phyloP scores from a whole-genome alignment of 495 filamentous ascomycete genomes.

The Astrothelium macrocarpum region DNA sequence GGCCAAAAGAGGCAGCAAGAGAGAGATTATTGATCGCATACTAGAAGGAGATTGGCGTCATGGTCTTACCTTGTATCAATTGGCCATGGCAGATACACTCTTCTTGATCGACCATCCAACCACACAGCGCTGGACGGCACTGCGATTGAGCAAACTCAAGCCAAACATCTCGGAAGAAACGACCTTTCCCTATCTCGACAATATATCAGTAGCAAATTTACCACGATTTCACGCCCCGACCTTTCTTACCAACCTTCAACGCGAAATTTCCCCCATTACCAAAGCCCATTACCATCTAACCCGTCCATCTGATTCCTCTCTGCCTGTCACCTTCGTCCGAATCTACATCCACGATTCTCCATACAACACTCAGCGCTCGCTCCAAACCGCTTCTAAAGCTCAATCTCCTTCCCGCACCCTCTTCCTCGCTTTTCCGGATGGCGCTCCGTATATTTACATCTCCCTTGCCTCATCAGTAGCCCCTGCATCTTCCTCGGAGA shows the following conservation, averaged over 20 bases:
- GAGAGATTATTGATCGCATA: constrained; percentile 68
- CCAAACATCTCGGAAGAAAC: constrained; percentile 18
- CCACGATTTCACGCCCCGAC: constrained; percentile 68
- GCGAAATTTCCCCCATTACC: constrained; percentile 59
- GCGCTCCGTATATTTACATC: constrained; percentile 63
- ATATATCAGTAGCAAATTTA: constrained; percentile 23
- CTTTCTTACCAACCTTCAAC: constrained; percentile 64
- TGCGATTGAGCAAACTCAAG: constrained; percentile 42
- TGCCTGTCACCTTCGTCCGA: constrained; percentile 61
- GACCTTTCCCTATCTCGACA: constrained; percentile 30
- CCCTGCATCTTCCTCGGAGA: constrained; percentile 41
- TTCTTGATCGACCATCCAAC: constrained; percentile 68
- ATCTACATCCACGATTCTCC: constrained; percentile 66
- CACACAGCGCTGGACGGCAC: constrained; percentile 65
- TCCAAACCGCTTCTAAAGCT: constrained; percentile 37
- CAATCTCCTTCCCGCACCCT: constrained; percentile 43
- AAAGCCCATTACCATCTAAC: constrained; percentile 73
- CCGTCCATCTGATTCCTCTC: constrained; percentile 39
- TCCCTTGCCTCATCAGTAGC: constrained; percentile 43
- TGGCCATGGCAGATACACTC: constrained; percentile 72
- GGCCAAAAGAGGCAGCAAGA: constrained; percentile 54
- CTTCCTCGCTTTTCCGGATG: constrained; percentile 71
- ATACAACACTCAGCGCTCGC: constrained; percentile 46
- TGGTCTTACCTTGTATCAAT: constrained; percentile 64
- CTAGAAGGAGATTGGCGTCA: constrained; percentile 73